A percentile compares a stretch with the other conserved stretches of the same genome.
Conservation (phyloP, 2,329 filamentous ascomycete species). For the Alternaria sp. region DNA sequence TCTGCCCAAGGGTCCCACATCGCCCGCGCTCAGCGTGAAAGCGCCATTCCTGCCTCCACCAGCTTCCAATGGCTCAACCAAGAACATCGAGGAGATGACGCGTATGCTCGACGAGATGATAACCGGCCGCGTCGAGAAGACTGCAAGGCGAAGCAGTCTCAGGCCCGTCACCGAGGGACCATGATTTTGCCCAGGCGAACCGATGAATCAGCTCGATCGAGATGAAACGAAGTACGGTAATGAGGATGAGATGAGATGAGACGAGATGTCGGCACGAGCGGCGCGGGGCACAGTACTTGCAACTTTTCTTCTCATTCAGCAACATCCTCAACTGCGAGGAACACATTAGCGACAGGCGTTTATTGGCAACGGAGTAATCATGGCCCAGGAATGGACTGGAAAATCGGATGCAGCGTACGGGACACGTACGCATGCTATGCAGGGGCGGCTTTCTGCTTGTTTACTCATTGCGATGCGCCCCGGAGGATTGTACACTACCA, state of each 20-base stretch:
- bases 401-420: background rate
- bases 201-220: slow-evolving; percentile 4
- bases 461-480: slow-evolving; percentile 7
- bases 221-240: slow-evolving; percentile 28
- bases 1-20: slow-evolving; percentile 33
- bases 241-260: slow-evolving; percentile 32
- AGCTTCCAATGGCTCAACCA: slow-evolving; percentile 50
- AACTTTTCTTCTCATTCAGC: slow-evolving; percentile 5
- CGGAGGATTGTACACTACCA: slow-evolving; percentile 11
- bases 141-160: slow-evolving; percentile 58
- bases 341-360: slow-evolving; percentile 25
- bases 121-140: slow-evolving; percentile 72
- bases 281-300: slow-evolving; percentile 15
- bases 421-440: slow-evolving; percentile 1
- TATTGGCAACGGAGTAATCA: slow-evolving; percentile 10
- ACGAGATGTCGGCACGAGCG: slow-evolving; percentile 16
- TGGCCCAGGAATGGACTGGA: slow-evolving; percentile 16
- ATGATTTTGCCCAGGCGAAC: slow-evolving; percentile 12
- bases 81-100: slow-evolving; percentile 90
- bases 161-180: slow-evolving; percentile 28
- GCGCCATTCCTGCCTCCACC: slow-evolving; percentile 21
- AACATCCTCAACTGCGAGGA: slow-evolving; percentile 6
- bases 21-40: slow-evolving; percentile 20
- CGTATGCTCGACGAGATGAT: slow-evolving; percentile 97
- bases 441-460: background rate